Evolutionary conservation across 345 rosid species (phyloP), one percentile per base, ranked within the genome.

Genomic region (Sonneratia caseolaris): DNA sequence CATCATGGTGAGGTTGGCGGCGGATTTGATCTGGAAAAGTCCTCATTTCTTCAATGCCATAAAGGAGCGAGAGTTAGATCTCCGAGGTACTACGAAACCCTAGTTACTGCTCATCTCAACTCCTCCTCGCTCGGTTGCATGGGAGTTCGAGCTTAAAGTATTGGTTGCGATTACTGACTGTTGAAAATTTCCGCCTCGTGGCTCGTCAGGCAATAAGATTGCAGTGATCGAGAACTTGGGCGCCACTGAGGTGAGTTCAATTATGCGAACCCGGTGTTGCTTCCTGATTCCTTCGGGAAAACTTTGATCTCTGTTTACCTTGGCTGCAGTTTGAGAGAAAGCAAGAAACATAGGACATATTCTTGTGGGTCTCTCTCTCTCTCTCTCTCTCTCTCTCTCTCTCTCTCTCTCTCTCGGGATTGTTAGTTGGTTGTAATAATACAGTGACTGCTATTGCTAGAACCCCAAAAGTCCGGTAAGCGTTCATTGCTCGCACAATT

Each of bases 1-100:
- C 76, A 79, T 61, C 7, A 96, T 96, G 99, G 99, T 96, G 89
- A 96, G 93, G 79, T 88, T 96, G 67, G 87, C 97, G 10, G 99
- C 98, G 61, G 99, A 96, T 79, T 85, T 96, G 91, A 88, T 96
- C 68, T 92, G 98, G 97, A 96, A 92, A 61, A 85, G 98, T 79
- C 96, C 98, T 77, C 99, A 96, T 75, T 96, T 96, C 86, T 96
- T 96, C 91, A 96, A 96, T 75, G 97, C 99, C 74, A 75, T 96
- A 18, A 92, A 91, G 84, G 99, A 96, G 78, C 89, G 99, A 27
- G 99, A 96, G 79, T 78, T 96, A 68, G 98, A 96, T 82, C 98
- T 96, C 75, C 92, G 99, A 82, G 98, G 99, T 87, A 56, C 35
- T n/a, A 51, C 49, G 40, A 43, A 73, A 68, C 74, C 83, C 82